Conservation (phyloP, 805 yeast genomes). For the Pichia heedii region DNA sequence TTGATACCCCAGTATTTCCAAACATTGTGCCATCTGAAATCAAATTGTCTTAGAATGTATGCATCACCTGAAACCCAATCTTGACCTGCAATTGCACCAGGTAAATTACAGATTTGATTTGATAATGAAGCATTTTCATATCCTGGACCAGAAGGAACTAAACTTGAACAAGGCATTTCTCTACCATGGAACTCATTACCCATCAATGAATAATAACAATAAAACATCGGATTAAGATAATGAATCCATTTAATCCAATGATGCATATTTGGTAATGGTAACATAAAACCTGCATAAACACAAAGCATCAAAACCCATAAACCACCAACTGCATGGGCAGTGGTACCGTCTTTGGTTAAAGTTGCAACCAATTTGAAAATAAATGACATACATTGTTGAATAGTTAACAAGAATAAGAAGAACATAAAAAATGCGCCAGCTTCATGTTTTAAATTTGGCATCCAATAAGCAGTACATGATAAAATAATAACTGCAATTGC, state of each 20-base stretch:
- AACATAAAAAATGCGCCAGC: slow-evolving; percentile 51
- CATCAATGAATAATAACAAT: slow-evolving; percentile 44
- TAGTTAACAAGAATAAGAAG: slow-evolving; percentile 31
- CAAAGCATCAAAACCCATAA: slow-evolving; percentile 46
- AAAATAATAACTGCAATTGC: slow-evolving; percentile 41
- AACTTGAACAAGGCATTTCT: slow-evolving; percentile 39
- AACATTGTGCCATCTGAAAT: slow-evolving; percentile 31
- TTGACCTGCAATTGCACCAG: slow-evolving; percentile 35
- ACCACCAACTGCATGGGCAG: slow-evolving; percentile 50
- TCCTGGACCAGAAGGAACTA: slow-evolving; percentile 48
- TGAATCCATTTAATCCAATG: slow-evolving; percentile 55
- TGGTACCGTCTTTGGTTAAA: slow-evolving; percentile 41
- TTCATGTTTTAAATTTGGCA: slow-evolving; percentile 40
- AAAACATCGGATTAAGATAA: slow-evolving; percentile 39
- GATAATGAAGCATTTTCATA: slow-evolving; percentile 34
- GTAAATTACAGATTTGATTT: slow-evolving; percentile 40
- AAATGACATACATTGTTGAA: slow-evolving; percentile 44
- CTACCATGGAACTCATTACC: slow-evolving; percentile 48
- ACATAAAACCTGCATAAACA: slow-evolving; percentile 46
- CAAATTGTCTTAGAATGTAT: slow-evolving; percentile 27
- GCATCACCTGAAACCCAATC: slow-evolving; percentile 27
- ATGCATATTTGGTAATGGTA: slow-evolving; percentile 35
- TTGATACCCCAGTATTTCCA: slow-evolving; percentile 42
- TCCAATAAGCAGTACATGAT: slow-evolving; percentile 40
- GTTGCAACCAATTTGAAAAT: slow-evolving; percentile 48